These are phyloP conservation scores for Thermoascus crustaceus DNA, from an alignment of 2,329 filamentous ascomycete species.

Conservation along the genomic window DNA sequence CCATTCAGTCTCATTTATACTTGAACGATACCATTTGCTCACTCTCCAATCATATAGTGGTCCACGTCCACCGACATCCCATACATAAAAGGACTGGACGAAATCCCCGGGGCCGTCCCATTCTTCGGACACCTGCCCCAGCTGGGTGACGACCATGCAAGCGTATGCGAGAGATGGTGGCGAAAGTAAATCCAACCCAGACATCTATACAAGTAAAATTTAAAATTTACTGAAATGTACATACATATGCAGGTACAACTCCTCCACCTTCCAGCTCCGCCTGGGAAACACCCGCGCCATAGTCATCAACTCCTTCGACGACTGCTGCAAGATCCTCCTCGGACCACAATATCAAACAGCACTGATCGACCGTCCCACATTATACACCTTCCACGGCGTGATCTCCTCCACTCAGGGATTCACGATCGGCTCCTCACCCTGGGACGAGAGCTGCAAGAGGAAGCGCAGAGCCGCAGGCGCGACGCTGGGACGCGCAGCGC, in stretches of 20 bases:
- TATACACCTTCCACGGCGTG: conserved; percentile 69
- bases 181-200: conserved; percentile 39
- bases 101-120: conserved; percentile 47
- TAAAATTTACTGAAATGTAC: neutral
- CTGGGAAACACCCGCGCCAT: conserved; percentile 48
- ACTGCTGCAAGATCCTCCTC: conserved; percentile 59
- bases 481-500: conserved; percentile 61
- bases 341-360: conserved; percentile 65
- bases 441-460: conserved; percentile 66
- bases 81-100: conserved; percentile 49
- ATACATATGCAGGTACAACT: neutral
- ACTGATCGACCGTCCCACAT: conserved; percentile 62
- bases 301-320: conserved; percentile 65
- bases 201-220: neutral
- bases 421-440: conserved; percentile 70
- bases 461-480: conserved; percentile 65
- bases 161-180: conserved; percentile 45
- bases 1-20: neutral
- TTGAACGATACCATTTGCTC: neutral
- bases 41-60: too few relatives aligned
- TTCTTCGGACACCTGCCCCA: conserved; percentile 53
- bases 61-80: conserved; percentile 40
- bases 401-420: conserved; percentile 65
- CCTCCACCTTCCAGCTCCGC: conserved; percentile 48
- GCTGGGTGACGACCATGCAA: conserved; percentile 48